These are phyloP conservation scores for Penicillium sp. DNA, from an alignment of 2,329 filamentous ascomycete genomes.

Conservation along the genomic window DNA sequence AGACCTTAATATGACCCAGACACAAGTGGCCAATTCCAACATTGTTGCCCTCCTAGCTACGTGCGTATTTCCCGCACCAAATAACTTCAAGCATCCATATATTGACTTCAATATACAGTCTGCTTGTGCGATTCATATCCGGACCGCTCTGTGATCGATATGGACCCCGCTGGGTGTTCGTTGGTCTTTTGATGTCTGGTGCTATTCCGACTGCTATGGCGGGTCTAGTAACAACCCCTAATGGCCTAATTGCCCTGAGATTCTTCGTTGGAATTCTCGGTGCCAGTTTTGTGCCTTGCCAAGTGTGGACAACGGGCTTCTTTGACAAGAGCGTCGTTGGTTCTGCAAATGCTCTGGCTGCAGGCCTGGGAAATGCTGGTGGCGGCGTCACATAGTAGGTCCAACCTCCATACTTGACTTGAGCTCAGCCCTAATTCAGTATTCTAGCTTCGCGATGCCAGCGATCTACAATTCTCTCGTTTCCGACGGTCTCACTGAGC, in stretches of 20 bases:
- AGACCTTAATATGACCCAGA: slow-evolving; percentile 67
- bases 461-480: slow-evolving; percentile 78
- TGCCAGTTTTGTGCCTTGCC: slow-evolving; percentile 56
- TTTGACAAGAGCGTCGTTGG: slow-evolving; percentile 91
- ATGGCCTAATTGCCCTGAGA: slow-evolving; percentile 44
- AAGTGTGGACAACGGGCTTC: slow-evolving; percentile 90
- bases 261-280: slow-evolving; percentile 45
- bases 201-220: slow-evolving; percentile 78
- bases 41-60: slow-evolving; percentile 75
- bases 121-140: slow-evolving; percentile 71
- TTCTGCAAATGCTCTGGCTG: slow-evolving; percentile 79
- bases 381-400: slow-evolving; percentile 76
- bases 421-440: neutral
- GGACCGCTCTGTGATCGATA: slow-evolving; percentile 83
- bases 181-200: slow-evolving; percentile 70
- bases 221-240: slow-evolving; percentile 66
- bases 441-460: slow-evolving; percentile 72
- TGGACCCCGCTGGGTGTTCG: slow-evolving; percentile 76
- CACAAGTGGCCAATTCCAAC: slow-evolving; percentile 82
- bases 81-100: neutral
- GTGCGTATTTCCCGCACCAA: slow-evolving; percentile 33
- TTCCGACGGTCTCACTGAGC: slow-evolving; percentile 54
- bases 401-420: neutral
- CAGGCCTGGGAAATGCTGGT: slow-evolving; percentile 80
- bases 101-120: slow-evolving; percentile 33